A percentile compares a stretch with the other conserved stretches of the same genome.
These are phyloP conservation scores for Boletus sp. DNA, from an alignment of 768 basidiomycete species.

Conservation along the genomic window DNA sequence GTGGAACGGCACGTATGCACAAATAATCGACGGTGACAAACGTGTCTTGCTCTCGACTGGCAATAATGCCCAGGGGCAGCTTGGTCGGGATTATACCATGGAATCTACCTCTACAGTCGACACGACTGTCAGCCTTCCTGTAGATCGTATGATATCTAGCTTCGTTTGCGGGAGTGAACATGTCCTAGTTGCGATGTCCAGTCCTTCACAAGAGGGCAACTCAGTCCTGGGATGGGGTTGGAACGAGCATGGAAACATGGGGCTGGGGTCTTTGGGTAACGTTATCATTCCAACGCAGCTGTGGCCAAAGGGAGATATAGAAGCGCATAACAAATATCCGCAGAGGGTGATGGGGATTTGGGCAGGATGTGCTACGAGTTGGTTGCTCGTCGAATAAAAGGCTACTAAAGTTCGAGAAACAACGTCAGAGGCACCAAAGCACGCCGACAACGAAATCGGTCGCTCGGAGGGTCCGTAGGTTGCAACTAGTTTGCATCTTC, in stretches of 20 bases:
- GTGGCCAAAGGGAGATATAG: slow-evolving; percentile 41
- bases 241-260: slow-evolving; percentile 98
- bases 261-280: slow-evolving; percentile 59
- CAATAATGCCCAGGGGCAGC: slow-evolving; percentile 58
- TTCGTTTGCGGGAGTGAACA: slow-evolving; percentile 87
- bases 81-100: slow-evolving; percentile 40
- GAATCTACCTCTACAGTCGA: slow-evolving; percentile 1
- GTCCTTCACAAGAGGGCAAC: slow-evolving; percentile 24
- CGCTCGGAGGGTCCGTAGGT: background rate
- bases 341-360: slow-evolving; percentile 21
- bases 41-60: slow-evolving; percentile 48
- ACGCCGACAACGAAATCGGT: background rate
- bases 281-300: slow-evolving; percentile 46
- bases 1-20: slow-evolving; percentile 76
- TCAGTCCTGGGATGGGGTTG: slow-evolving; percentile 88
- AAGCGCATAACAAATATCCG: slow-evolving; percentile 3
- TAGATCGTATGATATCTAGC: slow-evolving; percentile 24
- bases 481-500: slow-evolving; percentile 44
- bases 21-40: slow-evolving; percentile 19
- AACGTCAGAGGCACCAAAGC: background rate
- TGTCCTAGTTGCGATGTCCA: slow-evolving; percentile 44
- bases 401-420: background rate
- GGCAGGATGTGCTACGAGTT: slow-evolving; percentile 34
- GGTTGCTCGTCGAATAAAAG: slow-evolving; percentile 28
- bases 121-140: slow-evolving; percentile 21